These are phyloP conservation scores for Oxytropis ochrocephala DNA, from an alignment of 306 rosid species.

Conservation along the genomic window DNA sequence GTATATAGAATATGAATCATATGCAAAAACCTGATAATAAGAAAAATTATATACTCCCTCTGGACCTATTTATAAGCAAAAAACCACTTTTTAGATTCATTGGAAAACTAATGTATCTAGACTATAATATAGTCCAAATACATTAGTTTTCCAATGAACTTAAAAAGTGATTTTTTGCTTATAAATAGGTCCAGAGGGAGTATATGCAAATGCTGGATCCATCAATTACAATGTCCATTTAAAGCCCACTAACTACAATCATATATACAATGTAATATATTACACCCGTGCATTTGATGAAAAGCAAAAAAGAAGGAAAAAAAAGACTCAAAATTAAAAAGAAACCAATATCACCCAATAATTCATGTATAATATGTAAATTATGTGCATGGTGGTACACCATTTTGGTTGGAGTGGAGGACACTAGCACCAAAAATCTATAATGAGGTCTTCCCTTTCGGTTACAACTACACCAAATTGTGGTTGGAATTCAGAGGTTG, in stretches of 20 bases:
- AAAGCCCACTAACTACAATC: slow-evolving; percentile 30
- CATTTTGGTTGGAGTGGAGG: slow-evolving; percentile 36
- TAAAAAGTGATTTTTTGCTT: no score
- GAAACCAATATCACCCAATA: slow-evolving; percentile 22
- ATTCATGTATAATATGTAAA: slow-evolving; percentile 36
- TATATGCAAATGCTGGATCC: slow-evolving; percentile 28
- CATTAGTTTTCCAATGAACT: no score
- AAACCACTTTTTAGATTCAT: no score
- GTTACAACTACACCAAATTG: slow-evolving; percentile 36
- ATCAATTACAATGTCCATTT: slow-evolving; percentile 35
- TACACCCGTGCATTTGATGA: slow-evolving; percentile 41
- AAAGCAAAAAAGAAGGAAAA: slow-evolving; percentile 12
- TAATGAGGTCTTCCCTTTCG: slow-evolving; percentile 40
- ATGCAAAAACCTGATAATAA: slow-evolving; percentile 17
- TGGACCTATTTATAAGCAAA: no score
- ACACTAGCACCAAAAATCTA: slow-evolving; percentile 29
- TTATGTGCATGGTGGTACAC: slow-evolving; percentile 18
- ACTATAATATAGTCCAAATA: no score
- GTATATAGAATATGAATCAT: no score
- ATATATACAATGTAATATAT: slow-evolving; percentile 28
- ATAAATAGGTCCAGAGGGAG: no score
- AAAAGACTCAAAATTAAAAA: slow-evolving; percentile 7
- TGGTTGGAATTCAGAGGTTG: slow-evolving; percentile 28
- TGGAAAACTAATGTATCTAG: no score
- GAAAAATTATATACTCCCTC: neutral